These are phyloP conservation scores for Phellopilus nigrolimitatus DNA, from an alignment of 1,284 basidiomycete genomes.

Conservation along the genomic window DNA sequence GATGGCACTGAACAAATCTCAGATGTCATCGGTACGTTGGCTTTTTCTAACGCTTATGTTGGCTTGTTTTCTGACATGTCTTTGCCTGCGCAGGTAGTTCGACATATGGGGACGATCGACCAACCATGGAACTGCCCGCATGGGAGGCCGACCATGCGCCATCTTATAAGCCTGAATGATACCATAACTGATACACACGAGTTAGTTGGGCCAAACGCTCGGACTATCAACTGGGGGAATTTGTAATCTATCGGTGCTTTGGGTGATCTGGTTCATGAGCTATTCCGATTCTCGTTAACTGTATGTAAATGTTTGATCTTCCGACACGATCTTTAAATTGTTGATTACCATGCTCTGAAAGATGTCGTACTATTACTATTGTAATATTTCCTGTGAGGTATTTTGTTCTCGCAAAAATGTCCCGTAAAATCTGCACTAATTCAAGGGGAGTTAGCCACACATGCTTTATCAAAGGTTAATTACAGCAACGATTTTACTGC, in stretches of 20 bases:
- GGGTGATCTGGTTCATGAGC: too few relatives aligned
- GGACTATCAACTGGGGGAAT: constrained; percentile 8
- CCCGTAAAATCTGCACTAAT: too few relatives aligned
- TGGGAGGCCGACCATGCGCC: constrained; percentile 94
- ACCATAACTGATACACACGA: neutral
- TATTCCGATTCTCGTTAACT: neutral
- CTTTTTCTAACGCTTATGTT: constrained; percentile 15
- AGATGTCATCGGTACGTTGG: constrained; percentile 73
- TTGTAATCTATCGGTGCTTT: neutral
- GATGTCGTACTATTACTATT: too few relatives aligned
- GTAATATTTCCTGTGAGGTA: too few relatives aligned
- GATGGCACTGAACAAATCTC: constrained; percentile 66
- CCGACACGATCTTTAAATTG: too few relatives aligned
- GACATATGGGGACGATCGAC: constrained; percentile 94
- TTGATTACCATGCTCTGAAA: too few relatives aligned
- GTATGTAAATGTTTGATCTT: neutral
- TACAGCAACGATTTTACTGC: too few relatives aligned
- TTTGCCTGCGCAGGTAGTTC: constrained; percentile 57
- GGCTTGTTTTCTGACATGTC: constrained; percentile 17
- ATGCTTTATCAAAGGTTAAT: too few relatives aligned
- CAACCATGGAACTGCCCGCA: constrained; percentile 99
- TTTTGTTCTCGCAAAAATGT: too few relatives aligned
- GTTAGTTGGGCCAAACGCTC: neutral
- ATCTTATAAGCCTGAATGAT: constrained; percentile 40
- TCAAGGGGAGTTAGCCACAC: too few relatives aligned